Percentiles rank a stretch among this genome's conserved stretches.
Evolutionary conservation across 129 eudicot species (phyloP).

Genomic region (Centaurea solstitialis): DNA sequence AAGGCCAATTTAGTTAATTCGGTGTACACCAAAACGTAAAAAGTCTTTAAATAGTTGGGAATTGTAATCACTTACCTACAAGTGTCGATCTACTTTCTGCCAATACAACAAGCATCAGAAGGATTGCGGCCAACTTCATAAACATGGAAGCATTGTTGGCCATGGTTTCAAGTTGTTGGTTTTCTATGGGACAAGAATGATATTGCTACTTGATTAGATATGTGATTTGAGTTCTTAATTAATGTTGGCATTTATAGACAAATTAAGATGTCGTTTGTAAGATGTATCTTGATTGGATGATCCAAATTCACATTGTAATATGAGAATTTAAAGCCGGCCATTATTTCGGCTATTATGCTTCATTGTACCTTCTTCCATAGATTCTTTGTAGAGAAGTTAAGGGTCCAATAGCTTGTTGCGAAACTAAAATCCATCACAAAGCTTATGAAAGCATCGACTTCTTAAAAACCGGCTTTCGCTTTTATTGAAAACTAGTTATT

Average conservation of each 20-base stretch:
- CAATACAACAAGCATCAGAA: conserved; percentile 20
- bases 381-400: neutral
- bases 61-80: neutral
- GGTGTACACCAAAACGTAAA: neutral
- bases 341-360: neutral
- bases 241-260: conserved; percentile 12
- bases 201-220: neutral
- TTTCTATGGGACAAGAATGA: neutral
- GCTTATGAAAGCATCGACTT: neutral
- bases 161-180: conserved; percentile 20
- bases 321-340: conserved; percentile 17
- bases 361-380: neutral
- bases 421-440: neutral
- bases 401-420: neutral
- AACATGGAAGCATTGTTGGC: conserved; percentile 9
- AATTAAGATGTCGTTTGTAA: neutral
- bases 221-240: neutral
- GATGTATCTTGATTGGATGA: neutral
- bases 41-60: neutral
- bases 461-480: neutral
- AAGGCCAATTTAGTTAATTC: neutral
- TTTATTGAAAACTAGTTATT: neutral
- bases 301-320: conserved; percentile 17
- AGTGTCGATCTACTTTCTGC: conserved; percentile 19
- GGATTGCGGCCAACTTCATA: conserved; percentile 10